Evolutionary conservation across 2,329 filamentous ascomycete genomes (phyloP), one percentile per base, ranked within the genome.

Genomic region (Arthrobotrys megalospora): DNA sequence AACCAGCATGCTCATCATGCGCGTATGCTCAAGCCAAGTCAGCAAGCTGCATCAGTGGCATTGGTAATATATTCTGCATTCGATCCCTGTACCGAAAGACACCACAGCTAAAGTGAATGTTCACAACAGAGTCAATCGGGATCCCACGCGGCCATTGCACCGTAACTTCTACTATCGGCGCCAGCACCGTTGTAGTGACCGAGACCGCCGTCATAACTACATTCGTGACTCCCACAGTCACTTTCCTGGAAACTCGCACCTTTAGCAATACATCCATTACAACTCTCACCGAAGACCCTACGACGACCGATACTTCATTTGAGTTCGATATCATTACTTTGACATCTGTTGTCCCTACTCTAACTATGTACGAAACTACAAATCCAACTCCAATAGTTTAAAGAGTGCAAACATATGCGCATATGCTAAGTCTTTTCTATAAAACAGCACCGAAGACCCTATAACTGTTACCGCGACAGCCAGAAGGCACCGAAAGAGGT

Each of bases 191-290:
- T 3, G 16, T 41, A 6, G 62, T 72, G 3, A 78, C 63, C 11
- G 75, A 78, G 38, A 78, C 75, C 6, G 47, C 68, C n/a, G 63
- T 63, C 1, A 32, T 66, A 47, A 78, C 75, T 10, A 78, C 75
- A n/a, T 78, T 78, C 24, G 38, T 78, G 32, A 78, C 75, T 7
- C 75, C 75, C 0, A 77, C 73, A 7, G 50, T 66, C 19, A 77
- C 73, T 3, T 60, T 77, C 43, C 10, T 77, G 11, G 19, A 52
- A 34, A 77, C 75, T 2, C 50, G 47, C 14, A 78, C 75, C 0
- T 72, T 48, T 36, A 78, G 67, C 62, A 68, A 78, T 53, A 72
- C 63, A 2, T 72, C 67, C 6, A 78, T 69, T 41, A n/a, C 62
- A 4, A 66, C 43, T 14, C 21, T 67, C 14, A 72, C 53, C 7